These are phyloP conservation scores for Atalantia buxifolia DNA, from an alignment of 345 rosid genomes.

Conservation along the genomic window DNA sequence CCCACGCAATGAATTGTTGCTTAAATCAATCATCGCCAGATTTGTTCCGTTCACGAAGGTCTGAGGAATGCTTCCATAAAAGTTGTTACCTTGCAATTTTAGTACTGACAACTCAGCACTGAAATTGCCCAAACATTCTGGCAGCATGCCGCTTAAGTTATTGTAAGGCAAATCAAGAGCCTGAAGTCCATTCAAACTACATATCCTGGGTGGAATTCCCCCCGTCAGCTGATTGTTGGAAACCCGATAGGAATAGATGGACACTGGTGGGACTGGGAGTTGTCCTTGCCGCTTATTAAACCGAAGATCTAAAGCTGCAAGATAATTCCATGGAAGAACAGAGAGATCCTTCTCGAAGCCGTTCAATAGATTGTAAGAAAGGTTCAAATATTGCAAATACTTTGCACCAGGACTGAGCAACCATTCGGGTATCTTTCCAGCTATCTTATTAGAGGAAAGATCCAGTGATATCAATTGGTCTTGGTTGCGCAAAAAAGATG, in stretches of 20 bases:
- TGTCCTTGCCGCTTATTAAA: background rate
- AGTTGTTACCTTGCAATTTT: constrained; percentile 18
- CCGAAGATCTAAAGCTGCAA: background rate
- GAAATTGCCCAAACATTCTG: no score
- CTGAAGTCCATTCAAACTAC: background rate
- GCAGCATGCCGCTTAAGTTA: no score
- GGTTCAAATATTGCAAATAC: background rate
- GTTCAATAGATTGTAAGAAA: background rate
- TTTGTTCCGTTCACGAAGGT: background rate
- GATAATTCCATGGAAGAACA: background rate
- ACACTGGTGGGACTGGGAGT: background rate
- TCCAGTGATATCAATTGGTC: background rate
- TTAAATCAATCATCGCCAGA: constrained; percentile 15
- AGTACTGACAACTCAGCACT: background rate
- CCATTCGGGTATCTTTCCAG: background rate
- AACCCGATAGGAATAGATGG: background rate
- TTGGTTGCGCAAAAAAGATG: background rate
- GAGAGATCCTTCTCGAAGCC: background rate
- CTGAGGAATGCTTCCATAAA: background rate
- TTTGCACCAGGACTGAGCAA: background rate
- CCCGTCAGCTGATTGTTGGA: constrained; percentile 18
- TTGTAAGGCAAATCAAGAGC: background rate
- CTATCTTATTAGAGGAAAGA: background rate
- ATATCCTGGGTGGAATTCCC: constrained; percentile 5
- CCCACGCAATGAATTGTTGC: background rate